phyloP scores from a whole-genome alignment of 2,329 filamentous ascomycete species.

The Sporothrix protearum region DNA sequence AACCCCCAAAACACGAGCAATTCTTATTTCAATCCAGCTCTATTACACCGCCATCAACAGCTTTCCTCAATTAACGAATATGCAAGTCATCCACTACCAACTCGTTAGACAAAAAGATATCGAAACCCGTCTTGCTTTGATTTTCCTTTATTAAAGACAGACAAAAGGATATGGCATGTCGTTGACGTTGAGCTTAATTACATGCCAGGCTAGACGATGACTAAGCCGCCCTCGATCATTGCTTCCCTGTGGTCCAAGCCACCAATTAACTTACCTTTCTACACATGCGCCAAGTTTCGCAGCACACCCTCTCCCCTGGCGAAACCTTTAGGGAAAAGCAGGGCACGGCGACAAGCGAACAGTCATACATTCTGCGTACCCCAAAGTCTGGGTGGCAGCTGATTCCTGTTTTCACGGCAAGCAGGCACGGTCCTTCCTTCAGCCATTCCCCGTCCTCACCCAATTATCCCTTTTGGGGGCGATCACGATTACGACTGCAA shows the following conservation, averaged over 20 bases:
- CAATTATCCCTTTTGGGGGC: background rate
- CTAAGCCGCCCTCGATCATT: background rate
- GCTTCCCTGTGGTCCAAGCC: background rate
- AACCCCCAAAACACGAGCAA: too few species aligned
- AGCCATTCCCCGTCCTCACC: background rate
- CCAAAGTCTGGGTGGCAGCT: background rate
- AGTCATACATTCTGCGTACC: background rate
- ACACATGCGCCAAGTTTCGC: background rate
- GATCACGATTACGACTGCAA: background rate
- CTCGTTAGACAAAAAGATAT: too few species aligned
- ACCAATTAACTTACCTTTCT: background rate
- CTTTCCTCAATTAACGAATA: too few species aligned
- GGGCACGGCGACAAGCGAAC: slow-evolving; percentile 8
- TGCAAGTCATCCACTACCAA: too few species aligned
- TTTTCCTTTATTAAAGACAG: background rate
- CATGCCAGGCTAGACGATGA: background rate
- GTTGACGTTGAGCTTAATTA: background rate
- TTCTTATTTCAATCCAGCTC: too few species aligned
- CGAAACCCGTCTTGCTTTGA: too few species aligned
- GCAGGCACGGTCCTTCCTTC: background rate
- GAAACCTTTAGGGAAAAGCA: background rate
- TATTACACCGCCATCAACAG: too few species aligned
- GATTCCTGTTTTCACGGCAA: background rate
- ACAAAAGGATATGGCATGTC: background rate
- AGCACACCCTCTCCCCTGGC: slow-evolving; percentile 7